Conservation (phyloP, 148 eudicot species). For the Hydrangea macrophylla region DNA sequence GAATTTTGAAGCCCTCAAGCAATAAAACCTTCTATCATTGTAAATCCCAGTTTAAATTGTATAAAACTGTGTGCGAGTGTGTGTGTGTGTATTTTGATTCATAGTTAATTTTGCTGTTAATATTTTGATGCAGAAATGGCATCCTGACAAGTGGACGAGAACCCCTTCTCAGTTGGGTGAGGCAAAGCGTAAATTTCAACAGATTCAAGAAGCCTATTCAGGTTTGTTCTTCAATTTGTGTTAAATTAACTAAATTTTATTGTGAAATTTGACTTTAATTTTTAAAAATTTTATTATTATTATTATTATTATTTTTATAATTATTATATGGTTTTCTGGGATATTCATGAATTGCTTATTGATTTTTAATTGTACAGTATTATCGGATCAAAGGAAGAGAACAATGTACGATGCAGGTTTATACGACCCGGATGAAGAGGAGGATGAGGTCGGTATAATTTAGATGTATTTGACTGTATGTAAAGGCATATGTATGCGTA, state of each 20-base stretch:
- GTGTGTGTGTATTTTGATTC: neutral
- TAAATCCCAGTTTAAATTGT: too few relatives aligned
- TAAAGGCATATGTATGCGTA: neutral
- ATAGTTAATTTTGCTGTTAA: neutral
- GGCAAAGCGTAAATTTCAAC: slow-evolving; percentile 80
- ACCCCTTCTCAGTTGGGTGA: slow-evolving; percentile 48
- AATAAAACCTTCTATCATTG: too few relatives aligned
- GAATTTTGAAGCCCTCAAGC: too few relatives aligned
- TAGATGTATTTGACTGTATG: neutral
- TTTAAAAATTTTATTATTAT: neutral
- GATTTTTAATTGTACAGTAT: slow-evolving; percentile 40
- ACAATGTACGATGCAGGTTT: slow-evolving; percentile 68
- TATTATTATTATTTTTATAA: neutral
- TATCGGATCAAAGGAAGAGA: slow-evolving; percentile 67
- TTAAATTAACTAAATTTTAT: too few relatives aligned
- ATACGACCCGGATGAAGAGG: slow-evolving; percentile 60
- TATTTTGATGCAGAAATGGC: slow-evolving; percentile 68
- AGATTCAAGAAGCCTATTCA: slow-evolving; percentile 88
- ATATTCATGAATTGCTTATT: neutral
- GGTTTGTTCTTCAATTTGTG: slow-evolving; percentile 36
- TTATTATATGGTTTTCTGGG: neutral
- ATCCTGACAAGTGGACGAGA: slow-evolving; percentile 75
- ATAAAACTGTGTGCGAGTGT: too few relatives aligned
- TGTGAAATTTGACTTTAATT: too few relatives aligned
- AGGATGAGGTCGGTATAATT: slow-evolving; percentile 51